Conservation (phyloP, 73 alveolate species). For the Paramecium biaurelia region DNA sequence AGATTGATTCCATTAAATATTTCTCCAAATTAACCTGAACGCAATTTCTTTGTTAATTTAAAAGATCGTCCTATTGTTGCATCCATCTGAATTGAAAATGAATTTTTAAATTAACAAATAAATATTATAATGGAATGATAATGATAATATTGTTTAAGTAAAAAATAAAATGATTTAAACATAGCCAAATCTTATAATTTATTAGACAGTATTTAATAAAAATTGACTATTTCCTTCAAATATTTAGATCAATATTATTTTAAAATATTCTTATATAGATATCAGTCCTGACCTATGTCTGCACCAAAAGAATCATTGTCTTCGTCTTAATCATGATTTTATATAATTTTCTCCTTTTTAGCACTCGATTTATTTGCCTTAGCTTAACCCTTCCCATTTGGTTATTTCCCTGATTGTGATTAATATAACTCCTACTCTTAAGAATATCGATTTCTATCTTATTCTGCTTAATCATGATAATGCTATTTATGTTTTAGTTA, state of each 20-base stretch:
- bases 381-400: background rate
- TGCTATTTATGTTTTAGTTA: background rate
- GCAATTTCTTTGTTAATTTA: slow-evolving; percentile 64
- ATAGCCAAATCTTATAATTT: background rate
- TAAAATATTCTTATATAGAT: background rate
- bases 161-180: background rate
- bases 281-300: slow-evolving; percentile 33
- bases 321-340: background rate
- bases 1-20: slow-evolving; percentile 66
- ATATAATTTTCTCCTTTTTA: background rate
- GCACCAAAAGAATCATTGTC: slow-evolving; percentile 40
- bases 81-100: slow-evolving; percentile 54
- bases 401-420: background rate
- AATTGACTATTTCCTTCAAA: background rate
- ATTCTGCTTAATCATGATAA: background rate
- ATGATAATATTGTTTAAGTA: background rate
- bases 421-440: background rate
- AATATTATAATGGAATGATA: background rate
- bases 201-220: background rate
- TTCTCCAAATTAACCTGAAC: slow-evolving; percentile 72
- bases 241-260: background rate
- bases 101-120: background rate
- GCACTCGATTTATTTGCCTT: slow-evolving; percentile 3
- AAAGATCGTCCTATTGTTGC: slow-evolving; percentile 62
- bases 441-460: slow-evolving; percentile 18